Conservation (phyloP, 768 basidiomycete genomes). For the Russula griseocarnosa region DNA sequence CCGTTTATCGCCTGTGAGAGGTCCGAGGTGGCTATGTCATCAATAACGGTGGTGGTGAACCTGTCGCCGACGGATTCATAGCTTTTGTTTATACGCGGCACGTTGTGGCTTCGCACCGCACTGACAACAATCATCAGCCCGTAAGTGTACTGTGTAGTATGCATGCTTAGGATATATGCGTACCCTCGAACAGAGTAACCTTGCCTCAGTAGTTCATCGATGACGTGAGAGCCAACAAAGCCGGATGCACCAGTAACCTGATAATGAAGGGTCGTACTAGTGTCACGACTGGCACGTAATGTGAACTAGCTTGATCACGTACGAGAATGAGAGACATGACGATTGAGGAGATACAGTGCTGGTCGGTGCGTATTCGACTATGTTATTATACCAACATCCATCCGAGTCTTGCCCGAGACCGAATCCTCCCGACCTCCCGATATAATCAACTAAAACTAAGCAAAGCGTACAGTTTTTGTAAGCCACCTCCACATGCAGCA, state of each 20-base stretch:
- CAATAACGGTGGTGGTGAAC: slow-evolving; percentile 27
- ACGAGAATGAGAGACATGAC: slow-evolving; percentile 19
- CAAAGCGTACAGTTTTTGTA: too few species aligned
- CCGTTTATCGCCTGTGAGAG: slow-evolving; percentile 28
- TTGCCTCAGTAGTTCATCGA: slow-evolving; percentile 38
- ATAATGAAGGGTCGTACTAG: neutral
- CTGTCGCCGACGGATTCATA: slow-evolving; percentile 25
- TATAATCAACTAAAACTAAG: too few species aligned
- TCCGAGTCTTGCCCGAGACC: too few species aligned
- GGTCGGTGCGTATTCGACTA: too few species aligned
- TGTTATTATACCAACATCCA: too few species aligned
- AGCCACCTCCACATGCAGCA: too few species aligned
- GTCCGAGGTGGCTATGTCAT: slow-evolving; percentile 30
- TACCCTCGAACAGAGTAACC: slow-evolving; percentile 51
- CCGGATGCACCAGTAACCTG: slow-evolving; percentile 47
- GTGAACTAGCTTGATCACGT: neutral
- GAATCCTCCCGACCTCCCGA: too few species aligned
- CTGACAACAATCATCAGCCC: slow-evolving; percentile 9
- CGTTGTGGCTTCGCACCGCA: slow-evolving; percentile 29
- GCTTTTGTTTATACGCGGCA: slow-evolving; percentile 15
- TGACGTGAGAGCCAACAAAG: slow-evolving; percentile 32
- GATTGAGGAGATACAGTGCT: neutral
- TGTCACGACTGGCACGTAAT: neutral
- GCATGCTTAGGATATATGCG: neutral
- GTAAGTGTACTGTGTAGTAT: neutral